These are phyloP conservation scores for Gardenia jasminoides DNA, from an alignment of 257 asterid genomes.

Conservation along the genomic window DNA sequence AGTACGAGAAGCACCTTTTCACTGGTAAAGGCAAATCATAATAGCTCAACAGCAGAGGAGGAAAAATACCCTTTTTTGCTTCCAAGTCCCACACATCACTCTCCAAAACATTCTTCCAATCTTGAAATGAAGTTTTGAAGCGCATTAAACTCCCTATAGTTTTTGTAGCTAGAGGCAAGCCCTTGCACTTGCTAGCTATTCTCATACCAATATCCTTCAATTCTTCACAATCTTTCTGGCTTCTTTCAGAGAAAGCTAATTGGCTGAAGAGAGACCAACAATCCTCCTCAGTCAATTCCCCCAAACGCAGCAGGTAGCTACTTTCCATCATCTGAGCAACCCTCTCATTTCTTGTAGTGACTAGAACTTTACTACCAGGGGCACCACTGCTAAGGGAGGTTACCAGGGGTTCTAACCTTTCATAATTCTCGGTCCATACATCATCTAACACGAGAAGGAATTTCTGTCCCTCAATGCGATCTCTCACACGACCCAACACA, in stretches of 20 bases:
- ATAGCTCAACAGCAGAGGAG: conserved; percentile 33
- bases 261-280: conserved; percentile 36
- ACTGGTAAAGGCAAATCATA: conserved; percentile 25
- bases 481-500: conserved; percentile 17
- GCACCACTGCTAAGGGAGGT: conserved; percentile 20
- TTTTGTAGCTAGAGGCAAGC: conserved; percentile 45
- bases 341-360: conserved; percentile 35
- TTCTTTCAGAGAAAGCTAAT: conserved; percentile 24
- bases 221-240: conserved; percentile 4
- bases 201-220: conserved; percentile 23
- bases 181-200: conserved; percentile 44
- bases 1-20: conserved; percentile 42
- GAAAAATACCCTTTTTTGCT: conserved; percentile 22
- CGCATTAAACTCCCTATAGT: conserved; percentile 33
- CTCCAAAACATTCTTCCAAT: conserved; percentile 34
- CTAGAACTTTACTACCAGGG: conserved; percentile 31
- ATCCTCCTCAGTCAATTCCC: conserved; percentile 23
- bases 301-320: conserved; percentile 15
- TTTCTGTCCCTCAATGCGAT: conserved; percentile 4
- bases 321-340: conserved; percentile 34
- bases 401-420: conserved; percentile 26
- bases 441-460: conserved; percentile 38
- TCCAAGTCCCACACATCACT: conserved; percentile 29
- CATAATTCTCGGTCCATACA: conserved; percentile 25
- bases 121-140: conserved; percentile 24